Base-by-base conservation (phyloP, 2,329 filamentous ascomycete species). In the Ceratocystis eucalypticola region DNA sequence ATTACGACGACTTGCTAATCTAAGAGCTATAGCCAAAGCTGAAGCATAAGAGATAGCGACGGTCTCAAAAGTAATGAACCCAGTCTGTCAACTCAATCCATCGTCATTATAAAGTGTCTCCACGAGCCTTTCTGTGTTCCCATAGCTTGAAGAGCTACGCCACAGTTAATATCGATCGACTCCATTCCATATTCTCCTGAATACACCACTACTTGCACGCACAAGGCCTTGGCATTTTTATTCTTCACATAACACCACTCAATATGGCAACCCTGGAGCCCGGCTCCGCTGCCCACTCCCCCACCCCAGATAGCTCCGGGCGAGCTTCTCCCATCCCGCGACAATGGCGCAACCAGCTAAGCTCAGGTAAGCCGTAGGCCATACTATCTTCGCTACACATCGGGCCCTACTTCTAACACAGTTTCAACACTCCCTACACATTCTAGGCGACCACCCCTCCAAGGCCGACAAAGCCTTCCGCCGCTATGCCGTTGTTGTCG, bases 401-500 rank as follows among this genome's bases (percentile, higher is more conserved):
- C 5, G 5, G 8, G 41, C 55, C 17, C 44, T 7, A 5, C 20
- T n/a, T 22, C 46, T 65, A 63, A 65, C 64, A 15, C n/a, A 20
- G 28, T 2, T 37, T 30, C 28, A 33, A 30, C 46, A 25, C 41
- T 65, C 22, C 65, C 53, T 15, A 41, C 37, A 41, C 15, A 5
- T 17, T 22, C 10, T 67, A 84, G 80, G 89, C 74, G 84, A 82
- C 62, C 70, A 76, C 62, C 78, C 78, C 30, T 59, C 55, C 15
- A 77, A 76, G 55, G 85, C 84, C 74, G 85, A 87, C 75, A 87
- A 87, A 74, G 76, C 81, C 65, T 93, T 90, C 74, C 90, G 92
- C 70, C 88, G 92, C 75, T 99, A 97, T 84, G 91, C 91, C 57
- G 84, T 87, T 62, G 88, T 86, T 67, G 87, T 99, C 70, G 93